phyloP scores from a whole-genome alignment of 2,329 filamentous ascomycete species.

The Sarocladium strictum region DNA sequence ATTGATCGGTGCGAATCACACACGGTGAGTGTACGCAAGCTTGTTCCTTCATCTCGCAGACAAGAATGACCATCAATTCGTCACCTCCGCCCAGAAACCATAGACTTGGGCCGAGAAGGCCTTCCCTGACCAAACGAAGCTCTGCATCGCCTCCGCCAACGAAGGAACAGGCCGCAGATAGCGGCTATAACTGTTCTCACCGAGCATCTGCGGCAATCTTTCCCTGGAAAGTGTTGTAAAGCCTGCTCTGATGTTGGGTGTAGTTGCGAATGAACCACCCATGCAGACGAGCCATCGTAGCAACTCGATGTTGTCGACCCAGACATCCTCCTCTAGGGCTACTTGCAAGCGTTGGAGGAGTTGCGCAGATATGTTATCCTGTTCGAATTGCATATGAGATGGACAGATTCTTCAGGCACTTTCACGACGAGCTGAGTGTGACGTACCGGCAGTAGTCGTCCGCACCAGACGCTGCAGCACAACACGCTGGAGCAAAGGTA shows the following conservation, averaged over 20 bases:
- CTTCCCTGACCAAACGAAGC: conserved; percentile 34
- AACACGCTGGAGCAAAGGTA: conserved; percentile 35
- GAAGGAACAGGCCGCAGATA: conserved; percentile 26
- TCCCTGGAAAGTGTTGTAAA: neutral
- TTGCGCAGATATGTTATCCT: conserved; percentile 25
- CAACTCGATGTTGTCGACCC: conserved; percentile 26
- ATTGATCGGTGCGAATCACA: no score
- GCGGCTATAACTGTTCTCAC: conserved; percentile 16
- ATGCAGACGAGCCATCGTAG: conserved; percentile 30
- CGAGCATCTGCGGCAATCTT: neutral
- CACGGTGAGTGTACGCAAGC: no score
- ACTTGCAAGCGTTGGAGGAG: conserved; percentile 26
- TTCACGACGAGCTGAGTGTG: neutral
- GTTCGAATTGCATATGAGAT: no score
- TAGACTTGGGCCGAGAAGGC: conserved; percentile 25
- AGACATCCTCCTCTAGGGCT: conserved; percentile 20
- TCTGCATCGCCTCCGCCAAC: conserved; percentile 22
- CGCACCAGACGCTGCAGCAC: conserved; percentile 33
- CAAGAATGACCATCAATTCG: neutral
- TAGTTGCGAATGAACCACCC: conserved; percentile 30
- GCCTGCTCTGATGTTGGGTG: conserved; percentile 19
- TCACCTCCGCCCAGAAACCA: conserved; percentile 26
- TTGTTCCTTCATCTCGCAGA: neutral
- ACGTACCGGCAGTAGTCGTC: conserved; percentile 32
- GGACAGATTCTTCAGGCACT: no score